Conservation (phyloP, 768 basidiomycete species). For the Pulveroboletus sp. region DNA sequence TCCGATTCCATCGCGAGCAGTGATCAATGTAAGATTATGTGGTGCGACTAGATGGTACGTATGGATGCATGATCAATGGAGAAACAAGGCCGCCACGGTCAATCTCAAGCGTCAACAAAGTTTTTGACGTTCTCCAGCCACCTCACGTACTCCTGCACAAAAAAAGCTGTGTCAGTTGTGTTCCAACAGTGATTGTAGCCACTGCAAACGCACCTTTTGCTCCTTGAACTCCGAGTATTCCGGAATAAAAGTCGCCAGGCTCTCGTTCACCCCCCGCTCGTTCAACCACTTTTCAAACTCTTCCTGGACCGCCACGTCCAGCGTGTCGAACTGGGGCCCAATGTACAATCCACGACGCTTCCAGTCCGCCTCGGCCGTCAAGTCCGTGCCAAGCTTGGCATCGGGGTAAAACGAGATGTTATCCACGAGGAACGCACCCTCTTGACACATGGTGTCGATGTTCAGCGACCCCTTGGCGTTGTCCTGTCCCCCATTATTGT, state of each 20-base stretch:
- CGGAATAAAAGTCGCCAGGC: conserved; percentile 80
- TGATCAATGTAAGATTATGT: conserved; percentile 24
- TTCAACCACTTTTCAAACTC: conserved; percentile 87
- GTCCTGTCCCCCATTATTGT: conserved; percentile 33
- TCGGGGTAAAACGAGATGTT: conserved; percentile 86
- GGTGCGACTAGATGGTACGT: not conserved
- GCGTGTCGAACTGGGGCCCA: conserved; percentile 90
- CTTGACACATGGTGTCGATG: conserved; percentile 74
- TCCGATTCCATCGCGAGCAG: conserved; percentile 13
- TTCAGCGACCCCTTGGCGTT: conserved; percentile 63
- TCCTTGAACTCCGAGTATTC: conserved; percentile 90
- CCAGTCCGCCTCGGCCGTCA: conserved; percentile 91
- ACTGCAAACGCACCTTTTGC: conserved; percentile 61
- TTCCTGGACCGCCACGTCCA: conserved; percentile 83
- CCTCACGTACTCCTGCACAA: conserved; percentile 76
- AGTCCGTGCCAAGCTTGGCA: conserved; percentile 61
- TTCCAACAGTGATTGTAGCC: not conserved
- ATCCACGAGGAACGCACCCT: conserved; percentile 80
- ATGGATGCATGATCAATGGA: not conserved
- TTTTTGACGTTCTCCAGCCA: conserved; percentile 83
- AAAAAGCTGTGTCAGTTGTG: conserved; percentile 1
- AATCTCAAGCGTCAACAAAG: conserved; percentile 70
- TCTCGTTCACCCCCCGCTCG: conserved; percentile 86
- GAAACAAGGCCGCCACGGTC: too few species aligned
- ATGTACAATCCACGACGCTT: conserved; percentile 87